These are phyloP conservation scores for Dictyostelium purpureum DNA, from an alignment of 78 protist species.

Conservation along the genomic window DNA sequence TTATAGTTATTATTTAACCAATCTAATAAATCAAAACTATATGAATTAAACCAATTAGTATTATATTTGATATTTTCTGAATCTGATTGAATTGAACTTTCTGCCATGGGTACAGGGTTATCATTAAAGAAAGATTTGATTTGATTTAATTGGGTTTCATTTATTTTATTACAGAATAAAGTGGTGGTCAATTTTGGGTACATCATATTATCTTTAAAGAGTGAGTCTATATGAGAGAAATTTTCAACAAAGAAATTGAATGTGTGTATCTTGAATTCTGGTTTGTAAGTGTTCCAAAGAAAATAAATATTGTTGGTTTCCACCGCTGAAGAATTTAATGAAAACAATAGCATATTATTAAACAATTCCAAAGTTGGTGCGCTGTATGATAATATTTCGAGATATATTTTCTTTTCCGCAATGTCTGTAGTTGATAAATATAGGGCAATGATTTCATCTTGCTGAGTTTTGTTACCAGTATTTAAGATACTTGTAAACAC, in stretches of 20 bases:
- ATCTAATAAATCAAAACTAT: not conserved
- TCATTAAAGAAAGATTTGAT: slow-evolving; percentile 13
- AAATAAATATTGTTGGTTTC: no score
- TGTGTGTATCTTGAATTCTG: not conserved
- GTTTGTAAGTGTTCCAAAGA: not conserved
- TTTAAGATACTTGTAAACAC: slow-evolving; percentile 25
- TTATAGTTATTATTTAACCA: not conserved
- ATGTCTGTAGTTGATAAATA: not conserved
- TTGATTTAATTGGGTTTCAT: not conserved
- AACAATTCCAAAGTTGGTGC: not conserved
- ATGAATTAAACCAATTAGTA: slow-evolving; percentile 25
- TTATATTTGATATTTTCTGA: slow-evolving; percentile 27
- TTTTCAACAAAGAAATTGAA: not conserved
- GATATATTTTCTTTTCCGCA: not conserved
- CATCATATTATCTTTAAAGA: not conserved
- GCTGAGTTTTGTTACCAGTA: slow-evolving; percentile 36
- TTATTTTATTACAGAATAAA: not conserved
- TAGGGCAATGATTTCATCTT: slow-evolving; percentile 3
- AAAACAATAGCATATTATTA: no score
- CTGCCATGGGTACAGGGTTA: slow-evolving; percentile 25
- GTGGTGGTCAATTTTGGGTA: not conserved
- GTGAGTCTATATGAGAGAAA: not conserved
- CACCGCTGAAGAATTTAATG: no score
- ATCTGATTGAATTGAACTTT: slow-evolving; percentile 42
- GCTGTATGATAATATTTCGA: not conserved